Conservation (phyloP, 1,139 yeast species). For the Pichia sp. region DNA sequence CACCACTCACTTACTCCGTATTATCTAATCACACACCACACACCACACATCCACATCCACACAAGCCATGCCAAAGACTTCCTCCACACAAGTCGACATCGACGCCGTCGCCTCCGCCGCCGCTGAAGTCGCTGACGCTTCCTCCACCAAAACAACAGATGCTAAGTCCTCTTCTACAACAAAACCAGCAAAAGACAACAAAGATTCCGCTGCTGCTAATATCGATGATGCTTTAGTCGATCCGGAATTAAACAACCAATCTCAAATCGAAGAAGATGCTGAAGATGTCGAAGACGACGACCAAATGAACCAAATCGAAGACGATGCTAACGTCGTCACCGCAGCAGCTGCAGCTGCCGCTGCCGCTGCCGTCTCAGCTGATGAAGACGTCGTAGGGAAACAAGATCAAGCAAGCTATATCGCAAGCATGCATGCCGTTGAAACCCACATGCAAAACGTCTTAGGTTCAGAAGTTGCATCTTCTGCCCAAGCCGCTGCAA, state of each 20-base stretch:
- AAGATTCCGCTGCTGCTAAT: neutral
- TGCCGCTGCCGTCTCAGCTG: neutral
- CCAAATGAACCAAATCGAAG: slow-evolving; percentile 5
- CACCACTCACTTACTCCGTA: no score
- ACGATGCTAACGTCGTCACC: slow-evolving; percentile 2
- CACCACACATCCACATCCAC: no score
- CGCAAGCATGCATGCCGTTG: slow-evolving; percentile 3
- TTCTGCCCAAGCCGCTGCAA: no score
- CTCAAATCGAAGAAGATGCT: neutral
- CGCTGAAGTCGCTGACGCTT: no score
- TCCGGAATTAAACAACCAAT: slow-evolving; percentile 4
- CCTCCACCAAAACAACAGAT: no score
- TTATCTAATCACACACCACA: no score
- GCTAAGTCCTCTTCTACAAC: no score
- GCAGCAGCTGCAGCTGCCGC: neutral
- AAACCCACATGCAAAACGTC: slow-evolving; percentile 3
- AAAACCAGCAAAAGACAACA: neutral
- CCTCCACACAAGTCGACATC: no score
- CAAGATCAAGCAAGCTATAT: neutral
- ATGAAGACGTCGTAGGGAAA: neutral
- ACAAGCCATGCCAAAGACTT: no score
- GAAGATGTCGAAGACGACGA: slow-evolving; percentile 1
- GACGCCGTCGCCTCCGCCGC: no score
- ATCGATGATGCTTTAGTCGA: slow-evolving; percentile 6
- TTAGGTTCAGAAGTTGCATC: neutral